phyloP scores from a whole-genome alignment of 768 basidiomycete species.

The Leccinum uliginosum region DNA sequence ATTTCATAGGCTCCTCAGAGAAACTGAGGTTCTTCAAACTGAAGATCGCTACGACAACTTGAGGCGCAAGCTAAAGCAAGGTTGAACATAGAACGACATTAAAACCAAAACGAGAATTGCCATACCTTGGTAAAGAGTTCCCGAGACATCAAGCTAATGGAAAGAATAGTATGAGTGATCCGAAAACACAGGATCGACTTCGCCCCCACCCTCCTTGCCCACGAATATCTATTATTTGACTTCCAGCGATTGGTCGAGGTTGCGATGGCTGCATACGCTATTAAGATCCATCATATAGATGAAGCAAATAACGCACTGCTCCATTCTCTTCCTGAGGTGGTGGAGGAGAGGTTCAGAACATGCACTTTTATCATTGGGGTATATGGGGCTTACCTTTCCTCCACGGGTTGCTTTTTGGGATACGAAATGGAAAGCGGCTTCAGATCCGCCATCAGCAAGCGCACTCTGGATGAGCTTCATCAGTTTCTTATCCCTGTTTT shows the following conservation, averaged over 20 bases:
- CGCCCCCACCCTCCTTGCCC: constrained; percentile 20
- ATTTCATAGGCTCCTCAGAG: neutral
- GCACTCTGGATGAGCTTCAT: constrained; percentile 43
- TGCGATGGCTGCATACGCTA: constrained; percentile 5
- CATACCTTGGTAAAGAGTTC: constrained; percentile 21
- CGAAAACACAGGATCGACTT: neutral
- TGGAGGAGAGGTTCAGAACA: constrained; percentile 35
- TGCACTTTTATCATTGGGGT: neutral
- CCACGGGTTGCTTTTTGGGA: constrained; percentile 27
- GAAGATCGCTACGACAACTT: constrained; percentile 43
- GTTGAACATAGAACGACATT: constrained; percentile 14
- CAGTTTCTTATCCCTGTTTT: constrained; percentile 27
- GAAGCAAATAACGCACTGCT: constrained; percentile 25
- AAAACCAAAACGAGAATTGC: neutral
- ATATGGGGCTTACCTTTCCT: constrained; percentile 26
- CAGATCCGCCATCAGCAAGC: constrained; percentile 33
- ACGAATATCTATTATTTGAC: constrained; percentile 6
- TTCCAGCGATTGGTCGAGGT: constrained; percentile 1
- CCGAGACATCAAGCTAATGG: constrained; percentile 31
- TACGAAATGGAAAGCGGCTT: neutral
- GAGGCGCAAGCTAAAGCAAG: constrained; percentile 37
- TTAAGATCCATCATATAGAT: neutral
- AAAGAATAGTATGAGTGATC: neutral
- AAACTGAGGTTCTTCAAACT: constrained; percentile 35
- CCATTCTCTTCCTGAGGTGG: constrained; percentile 36